phyloP scores from a whole-genome alignment of 306 rosid genomes.

The Luffa acutangula region DNA sequence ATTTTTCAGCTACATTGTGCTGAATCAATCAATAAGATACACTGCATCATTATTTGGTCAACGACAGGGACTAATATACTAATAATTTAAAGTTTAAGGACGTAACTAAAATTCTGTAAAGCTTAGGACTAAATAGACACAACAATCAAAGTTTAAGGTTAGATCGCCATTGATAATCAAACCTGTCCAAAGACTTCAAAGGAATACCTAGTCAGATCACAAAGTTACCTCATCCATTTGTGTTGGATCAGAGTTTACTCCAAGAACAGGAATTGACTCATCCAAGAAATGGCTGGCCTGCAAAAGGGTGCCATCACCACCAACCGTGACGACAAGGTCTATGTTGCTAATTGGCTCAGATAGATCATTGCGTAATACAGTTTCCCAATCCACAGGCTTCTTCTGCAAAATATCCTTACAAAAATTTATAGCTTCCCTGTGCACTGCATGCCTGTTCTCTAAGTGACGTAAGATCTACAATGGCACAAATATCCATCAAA shows the following conservation, averaged over 20 bases:
- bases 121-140: neutral
- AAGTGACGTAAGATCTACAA: constrained; percentile 44
- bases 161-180: no score
- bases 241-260: constrained; percentile 94
- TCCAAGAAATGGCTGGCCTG: constrained; percentile 83
- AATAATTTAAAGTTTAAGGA: neutral
- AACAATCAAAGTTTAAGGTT: neutral
- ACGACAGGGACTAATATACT: neutral
- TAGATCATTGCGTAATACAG: constrained; percentile 34
- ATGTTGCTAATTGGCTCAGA: constrained; percentile 53
- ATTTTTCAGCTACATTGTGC: neutral
- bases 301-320: constrained; percentile 91
- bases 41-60: neutral
- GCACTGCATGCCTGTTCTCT: constrained; percentile 57
- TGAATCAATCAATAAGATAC: neutral
- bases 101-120: neutral
- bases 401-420: constrained; percentile 59
- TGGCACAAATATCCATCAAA: constrained; percentile 3
- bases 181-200: no score
- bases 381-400: constrained; percentile 68
- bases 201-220: neutral
- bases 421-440: constrained; percentile 50
- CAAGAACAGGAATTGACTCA: constrained; percentile 67
- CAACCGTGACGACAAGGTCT: constrained; percentile 74
- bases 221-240: constrained; percentile 53